Percentiles rank a stretch among this genome's conserved stretches.
These are phyloP conservation scores for Oryza punctata DNA, from an alignment of 176 grass and related monocot genomes.

Conservation along the genomic window DNA sequence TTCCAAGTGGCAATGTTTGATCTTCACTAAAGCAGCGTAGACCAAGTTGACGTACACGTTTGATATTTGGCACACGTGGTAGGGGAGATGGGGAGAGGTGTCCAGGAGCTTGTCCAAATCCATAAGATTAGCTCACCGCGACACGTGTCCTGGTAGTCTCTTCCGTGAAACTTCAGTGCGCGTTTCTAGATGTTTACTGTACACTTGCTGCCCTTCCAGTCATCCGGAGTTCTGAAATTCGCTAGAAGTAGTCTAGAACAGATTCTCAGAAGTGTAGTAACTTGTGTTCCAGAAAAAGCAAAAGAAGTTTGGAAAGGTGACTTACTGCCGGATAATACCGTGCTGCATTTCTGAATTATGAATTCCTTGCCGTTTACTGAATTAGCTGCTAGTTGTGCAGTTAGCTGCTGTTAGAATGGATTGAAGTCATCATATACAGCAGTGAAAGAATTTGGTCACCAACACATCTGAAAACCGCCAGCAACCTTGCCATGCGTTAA, in stretches of 20 bases:
- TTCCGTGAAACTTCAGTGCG: constrained; percentile 1
- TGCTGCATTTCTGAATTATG: neutral
- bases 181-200: neutral
- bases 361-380: neutral
- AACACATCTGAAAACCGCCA: neutral
- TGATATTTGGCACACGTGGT: constrained; percentile 39
- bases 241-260: neutral
- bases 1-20: constrained; percentile 31
- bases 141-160: constrained; percentile 38
- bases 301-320: too few species aligned
- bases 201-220: neutral
- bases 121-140: constrained; percentile 9
- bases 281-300: too few species aligned
- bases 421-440: neutral
- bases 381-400: neutral
- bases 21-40: neutral
- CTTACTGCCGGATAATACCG: neutral
- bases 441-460: constrained; percentile 19
- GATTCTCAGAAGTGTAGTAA: neutral
- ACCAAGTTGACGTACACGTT: constrained; percentile 45
- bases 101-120: constrained; percentile 30
- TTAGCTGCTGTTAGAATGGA: neutral
- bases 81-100: neutral
- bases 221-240: neutral
- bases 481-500: constrained; percentile 42